Evolutionary conservation across 495 filamentous ascomycete species (phyloP), one percentile per base, ranked within the genome.

Genomic region (Tirmania nivea): DNA sequence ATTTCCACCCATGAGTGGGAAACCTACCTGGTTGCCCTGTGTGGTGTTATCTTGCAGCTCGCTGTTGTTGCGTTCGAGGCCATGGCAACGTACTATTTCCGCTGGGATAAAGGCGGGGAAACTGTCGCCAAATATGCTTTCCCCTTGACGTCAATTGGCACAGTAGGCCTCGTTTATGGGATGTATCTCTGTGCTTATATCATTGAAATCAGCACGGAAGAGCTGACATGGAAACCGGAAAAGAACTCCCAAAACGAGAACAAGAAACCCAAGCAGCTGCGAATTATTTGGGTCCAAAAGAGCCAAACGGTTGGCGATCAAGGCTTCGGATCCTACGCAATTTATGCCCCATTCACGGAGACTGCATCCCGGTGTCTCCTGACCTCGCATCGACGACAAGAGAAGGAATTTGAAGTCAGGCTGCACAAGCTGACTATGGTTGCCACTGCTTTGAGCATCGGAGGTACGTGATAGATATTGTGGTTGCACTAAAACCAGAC

Each of bases 231-330:
- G n/a, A n/a, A n/a, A n/a, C n/a, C n/a, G n/a, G n/a, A n/a, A n/a
- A 51, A 57, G 14, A 42, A 48, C 6, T 14, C 17, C 9, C 14
- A 52, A 31, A 21, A 35, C 19, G 10, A 36, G 8, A 20, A 42
- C 14, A 49, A 54, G 19, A n/a, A n/a, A n/a, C n/a, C n/a, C n/a
- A n/a, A n/a, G n/a, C n/a, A n/a, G n/a, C n/a, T n/a, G n/a, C n/a
- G n/a, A n/a, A 48, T 60, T 20, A n/a, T 60, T 20, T 60, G 57
- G 57, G n/a, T 60, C 5, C 57, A 60, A 25, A 51, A 45, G 25
- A 49, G 55, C 0, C 17, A 57, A 31, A 34, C 48, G 16, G 57
- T 60, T 45, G 47, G 45, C 5, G 57, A 60, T 31, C 57, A 60
- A 49, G 34, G 10, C 34, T 60, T 60, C 35, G 25, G 45, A n/a